These are phyloP conservation scores for Phytophthora pistaciae DNA, from an alignment of 352 stramenopile species.

Conservation along the genomic window DNA sequence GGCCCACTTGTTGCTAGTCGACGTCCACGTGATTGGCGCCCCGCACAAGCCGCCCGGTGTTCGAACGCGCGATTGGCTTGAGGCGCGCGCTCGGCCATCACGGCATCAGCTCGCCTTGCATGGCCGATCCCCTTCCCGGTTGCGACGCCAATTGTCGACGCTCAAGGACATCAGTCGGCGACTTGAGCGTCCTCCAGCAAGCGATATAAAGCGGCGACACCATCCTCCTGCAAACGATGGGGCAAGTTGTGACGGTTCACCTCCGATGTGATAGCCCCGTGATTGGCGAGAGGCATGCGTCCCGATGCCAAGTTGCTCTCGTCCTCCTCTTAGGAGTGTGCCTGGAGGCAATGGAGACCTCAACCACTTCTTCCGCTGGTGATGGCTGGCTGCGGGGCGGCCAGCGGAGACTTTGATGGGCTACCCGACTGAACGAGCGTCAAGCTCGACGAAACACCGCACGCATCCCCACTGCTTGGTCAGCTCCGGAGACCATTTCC, in stretches of 20 bases:
- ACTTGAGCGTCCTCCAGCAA: slow-evolving; percentile 7
- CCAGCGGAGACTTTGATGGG: slow-evolving; percentile 1
- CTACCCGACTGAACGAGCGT: not conserved
- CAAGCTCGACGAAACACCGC: not conserved
- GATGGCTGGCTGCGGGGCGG: slow-evolving; percentile 25
- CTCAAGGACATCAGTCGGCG: slow-evolving; percentile 13
- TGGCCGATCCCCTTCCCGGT: slow-evolving; percentile 12
- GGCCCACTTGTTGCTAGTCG: slow-evolving; percentile 12
- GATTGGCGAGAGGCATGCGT: slow-evolving; percentile 40
- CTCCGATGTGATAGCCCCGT: not conserved
- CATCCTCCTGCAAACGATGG: slow-evolving; percentile 22
- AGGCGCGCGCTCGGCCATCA: slow-evolving; percentile 23
- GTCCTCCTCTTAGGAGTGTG: slow-evolving; percentile 5
- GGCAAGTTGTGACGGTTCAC: slow-evolving; percentile 34
- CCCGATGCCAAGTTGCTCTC: slow-evolving; percentile 4
- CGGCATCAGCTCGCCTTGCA: slow-evolving; percentile 19
- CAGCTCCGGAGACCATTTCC: slow-evolving; percentile 27
- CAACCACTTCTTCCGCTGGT: slow-evolving; percentile 37
- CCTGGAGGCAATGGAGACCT: slow-evolving; percentile 6
- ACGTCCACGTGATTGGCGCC: not conserved
- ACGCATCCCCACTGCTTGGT: slow-evolving; percentile 12
- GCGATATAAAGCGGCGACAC: slow-evolving; percentile 21
- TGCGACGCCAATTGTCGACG: slow-evolving; percentile 26
- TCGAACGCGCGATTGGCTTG: slow-evolving; percentile 28
- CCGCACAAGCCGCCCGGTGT: slow-evolving; percentile 5